Conservation (phyloP, 2,329 filamentous ascomycete genomes). For the Sclerotinia spermophila region DNA sequence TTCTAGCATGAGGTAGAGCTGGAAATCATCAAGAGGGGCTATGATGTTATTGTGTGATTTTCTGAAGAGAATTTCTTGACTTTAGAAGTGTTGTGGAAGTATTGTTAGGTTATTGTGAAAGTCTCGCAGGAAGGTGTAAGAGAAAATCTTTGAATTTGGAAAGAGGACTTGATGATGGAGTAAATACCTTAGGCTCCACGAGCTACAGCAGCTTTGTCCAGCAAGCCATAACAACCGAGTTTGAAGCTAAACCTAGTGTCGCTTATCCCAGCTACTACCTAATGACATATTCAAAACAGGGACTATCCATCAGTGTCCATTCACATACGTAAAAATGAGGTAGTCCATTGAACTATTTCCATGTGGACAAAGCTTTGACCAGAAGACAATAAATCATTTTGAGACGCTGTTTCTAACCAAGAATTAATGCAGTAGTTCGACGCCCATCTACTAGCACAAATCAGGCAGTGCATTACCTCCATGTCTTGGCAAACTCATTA, state of each 20-base stretch:
- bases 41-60: not conserved
- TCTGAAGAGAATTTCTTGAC: not conserved
- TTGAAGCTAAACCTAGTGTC: not conserved
- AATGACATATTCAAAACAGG: not conserved
- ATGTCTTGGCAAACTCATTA: not conserved
- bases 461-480: not conserved
- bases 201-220: not conserved
- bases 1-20: no score
- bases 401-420: no score
- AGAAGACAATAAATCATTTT: not conserved
- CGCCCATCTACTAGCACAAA: not conserved
- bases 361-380: no score
- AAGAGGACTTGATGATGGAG: not conserved
- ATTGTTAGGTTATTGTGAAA: not conserved
- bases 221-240: not conserved
- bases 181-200: not conserved
- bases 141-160: not conserved
- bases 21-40: no score
- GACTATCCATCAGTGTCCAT: not conserved
- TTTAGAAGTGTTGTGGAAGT: not conserved
- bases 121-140: not conserved
- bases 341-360: accelerated
- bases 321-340: not conserved
- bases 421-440: no score
- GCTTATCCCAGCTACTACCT: not conserved